Evolutionary conservation across 1,139 yeast species (phyloP).

Genomic region (Protomyces inouyei): DNA sequence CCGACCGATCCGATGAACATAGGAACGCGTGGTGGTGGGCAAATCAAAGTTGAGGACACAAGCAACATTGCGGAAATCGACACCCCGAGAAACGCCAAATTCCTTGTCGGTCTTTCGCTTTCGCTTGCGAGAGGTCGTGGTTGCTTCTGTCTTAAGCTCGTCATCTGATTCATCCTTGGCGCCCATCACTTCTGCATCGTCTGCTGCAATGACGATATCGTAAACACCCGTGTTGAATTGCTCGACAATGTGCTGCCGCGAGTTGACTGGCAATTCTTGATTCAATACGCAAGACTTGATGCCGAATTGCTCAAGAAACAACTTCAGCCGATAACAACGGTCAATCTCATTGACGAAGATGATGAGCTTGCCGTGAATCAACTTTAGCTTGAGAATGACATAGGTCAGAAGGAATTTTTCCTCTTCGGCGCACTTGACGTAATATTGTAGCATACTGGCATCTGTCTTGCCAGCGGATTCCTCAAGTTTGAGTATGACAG

Average conservation of each 20-base stretch:
- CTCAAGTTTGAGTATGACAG: constrained; percentile 74
- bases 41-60: constrained; percentile 94
- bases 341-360: constrained; percentile 91
- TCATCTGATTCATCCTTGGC: constrained; percentile 30
- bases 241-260: constrained; percentile 90
- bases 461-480: constrained; percentile 41
- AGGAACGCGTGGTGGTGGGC: constrained; percentile 83
- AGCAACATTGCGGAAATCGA: constrained; percentile 92
- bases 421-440: constrained; percentile 78
- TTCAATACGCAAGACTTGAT: constrained; percentile 81
- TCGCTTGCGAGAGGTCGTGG: constrained; percentile 36
- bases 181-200: constrained; percentile 49
- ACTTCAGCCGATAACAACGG: constrained; percentile 85
- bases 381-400: constrained; percentile 80
- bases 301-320: constrained; percentile 93
- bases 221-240: constrained; percentile 90
- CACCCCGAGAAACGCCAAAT: constrained; percentile 94
- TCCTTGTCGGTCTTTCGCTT: constrained; percentile 52
- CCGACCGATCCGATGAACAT: constrained; percentile 92
- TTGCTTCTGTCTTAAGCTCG: constrained; percentile 29
- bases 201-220: constrained; percentile 87
- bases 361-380: constrained; percentile 87
- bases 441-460: constrained; percentile 63
- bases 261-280: constrained; percentile 86
- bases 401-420: constrained; percentile 88